Conservation (phyloP, 73 alveolate species). For the Diophrys appendiculata region DNA sequence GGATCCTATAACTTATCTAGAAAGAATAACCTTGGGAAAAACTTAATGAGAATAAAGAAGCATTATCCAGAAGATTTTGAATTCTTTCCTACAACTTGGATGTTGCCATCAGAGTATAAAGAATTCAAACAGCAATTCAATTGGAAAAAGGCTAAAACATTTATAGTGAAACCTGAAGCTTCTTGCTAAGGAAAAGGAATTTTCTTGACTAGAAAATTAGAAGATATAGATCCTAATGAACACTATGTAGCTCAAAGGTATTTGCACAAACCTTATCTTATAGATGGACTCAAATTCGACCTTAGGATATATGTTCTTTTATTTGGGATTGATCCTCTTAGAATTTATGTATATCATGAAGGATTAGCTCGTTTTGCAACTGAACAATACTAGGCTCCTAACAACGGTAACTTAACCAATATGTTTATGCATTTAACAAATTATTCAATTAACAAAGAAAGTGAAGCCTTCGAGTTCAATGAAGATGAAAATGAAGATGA, state of each 20-base stretch:
- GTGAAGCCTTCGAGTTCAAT: constrained; percentile 20
- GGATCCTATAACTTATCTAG: constrained; percentile 75
- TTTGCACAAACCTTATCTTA: constrained; percentile 86
- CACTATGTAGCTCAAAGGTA: constrained; percentile 85
- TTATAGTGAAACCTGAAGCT: constrained; percentile 46
- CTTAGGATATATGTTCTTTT: constrained; percentile 79
- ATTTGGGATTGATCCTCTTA: constrained; percentile 53
- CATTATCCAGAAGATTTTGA: constrained; percentile 21
- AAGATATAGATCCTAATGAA: constrained; percentile 19
- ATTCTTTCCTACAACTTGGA: constrained; percentile 87
- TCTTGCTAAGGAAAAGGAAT: constrained; percentile 41
- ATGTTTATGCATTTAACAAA: constrained; percentile 43
- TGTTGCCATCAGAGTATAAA: constrained; percentile 69
- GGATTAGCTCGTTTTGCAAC: constrained; percentile 75
- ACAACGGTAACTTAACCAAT: constrained; percentile 10
- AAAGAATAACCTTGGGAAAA: constrained; percentile 73
- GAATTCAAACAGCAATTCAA: constrained; percentile 16
- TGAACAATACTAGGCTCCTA: constrained; percentile 26
- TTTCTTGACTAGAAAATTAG: constrained; percentile 15
- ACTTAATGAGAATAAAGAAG: constrained; percentile 12
- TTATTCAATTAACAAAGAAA: constrained; percentile 38
- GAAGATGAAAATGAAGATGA: constrained; percentile 31
- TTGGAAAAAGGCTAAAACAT: constrained; percentile 12
- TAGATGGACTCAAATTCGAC: constrained; percentile 98
- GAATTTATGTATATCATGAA: constrained; percentile 48